Conservation (phyloP, 176 grass and related monocot genomes). For the Calamus simplicifolius region DNA sequence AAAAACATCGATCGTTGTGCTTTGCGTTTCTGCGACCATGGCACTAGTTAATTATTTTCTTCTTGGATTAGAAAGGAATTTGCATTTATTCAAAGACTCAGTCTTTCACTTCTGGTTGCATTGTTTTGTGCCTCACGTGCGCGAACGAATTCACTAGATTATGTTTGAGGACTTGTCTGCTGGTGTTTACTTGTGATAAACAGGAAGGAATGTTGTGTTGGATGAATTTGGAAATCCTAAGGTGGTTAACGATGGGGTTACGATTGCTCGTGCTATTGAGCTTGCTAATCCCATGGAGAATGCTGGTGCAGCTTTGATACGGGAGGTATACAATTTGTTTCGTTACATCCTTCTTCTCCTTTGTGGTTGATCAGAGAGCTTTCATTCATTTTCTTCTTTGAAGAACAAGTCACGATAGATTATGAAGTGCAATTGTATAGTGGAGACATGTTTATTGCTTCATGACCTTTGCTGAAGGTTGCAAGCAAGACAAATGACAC, state of each 20-base stretch:
- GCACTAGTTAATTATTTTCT: too few species aligned
- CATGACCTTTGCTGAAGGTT: neutral
- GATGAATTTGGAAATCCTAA: conserved; percentile 57
- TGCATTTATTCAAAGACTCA: neutral
- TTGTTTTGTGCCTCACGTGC: neutral
- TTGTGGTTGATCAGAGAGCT: too few species aligned
- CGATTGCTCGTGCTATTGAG: conserved; percentile 67
- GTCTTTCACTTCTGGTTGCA: conserved; percentile 4
- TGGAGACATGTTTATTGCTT: too few species aligned
- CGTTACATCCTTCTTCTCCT: conserved; percentile 1
- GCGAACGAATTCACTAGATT: too few species aligned
- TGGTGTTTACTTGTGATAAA: neutral
- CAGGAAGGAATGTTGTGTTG: conserved; percentile 66
- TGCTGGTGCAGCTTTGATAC: conserved; percentile 51
- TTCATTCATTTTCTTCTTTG: too few species aligned
- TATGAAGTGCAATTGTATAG: too few species aligned
- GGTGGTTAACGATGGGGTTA: conserved; percentile 69
- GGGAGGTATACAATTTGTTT: conserved; percentile 31
- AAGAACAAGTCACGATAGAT: too few species aligned
- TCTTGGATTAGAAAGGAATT: too few species aligned
- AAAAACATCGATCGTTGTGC: too few species aligned
- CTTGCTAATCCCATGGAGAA: conserved; percentile 75
- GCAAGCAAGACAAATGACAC: conserved; percentile 3
- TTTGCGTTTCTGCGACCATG: too few species aligned
- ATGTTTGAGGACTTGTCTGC: too few species aligned